A percentile compares a stretch with the other conserved stretches of the same genome.
These are phyloP conservation scores for Tausonia pullulans DNA, from an alignment of 1,284 basidiomycete species.

Conservation along the genomic window DNA sequence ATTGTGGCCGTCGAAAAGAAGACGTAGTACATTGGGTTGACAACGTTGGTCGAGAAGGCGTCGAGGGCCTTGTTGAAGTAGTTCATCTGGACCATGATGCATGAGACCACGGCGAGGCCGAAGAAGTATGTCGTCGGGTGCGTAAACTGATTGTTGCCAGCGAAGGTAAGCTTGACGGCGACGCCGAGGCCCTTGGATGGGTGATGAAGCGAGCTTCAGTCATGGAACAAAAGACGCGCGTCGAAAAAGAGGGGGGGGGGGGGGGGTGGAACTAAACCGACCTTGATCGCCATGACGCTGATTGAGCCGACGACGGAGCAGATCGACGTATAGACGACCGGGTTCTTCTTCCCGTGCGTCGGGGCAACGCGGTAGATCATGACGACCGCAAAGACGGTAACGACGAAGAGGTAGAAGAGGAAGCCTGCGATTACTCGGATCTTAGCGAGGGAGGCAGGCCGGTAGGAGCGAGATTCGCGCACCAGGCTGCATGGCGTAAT, in stretches of 20 bases:
- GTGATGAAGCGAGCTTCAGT: slow-evolving; percentile 1
- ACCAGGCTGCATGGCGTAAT: slow-evolving; percentile 85
- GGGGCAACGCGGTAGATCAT: slow-evolving; percentile 84
- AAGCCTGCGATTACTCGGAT: slow-evolving; percentile 47
- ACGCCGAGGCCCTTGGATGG: slow-evolving; percentile 66
- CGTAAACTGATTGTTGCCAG: slow-evolving; percentile 90
- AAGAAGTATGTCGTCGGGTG: slow-evolving; percentile 94
- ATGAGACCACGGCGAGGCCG: slow-evolving; percentile 66
- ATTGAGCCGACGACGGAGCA: slow-evolving; percentile 81
- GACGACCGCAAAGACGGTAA: slow-evolving; percentile 65
- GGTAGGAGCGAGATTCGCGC: slow-evolving; percentile 23
- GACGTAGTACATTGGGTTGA: slow-evolving; percentile 98
- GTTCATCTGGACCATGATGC: slow-evolving; percentile 80
- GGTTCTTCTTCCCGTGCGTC: slow-evolving; percentile 75
- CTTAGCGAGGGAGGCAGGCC: not conserved
- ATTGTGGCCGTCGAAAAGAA: slow-evolving; percentile 96
- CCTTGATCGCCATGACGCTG: slow-evolving; percentile 84
- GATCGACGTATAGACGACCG: slow-evolving; percentile 85
- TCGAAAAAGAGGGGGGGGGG: not conserved
- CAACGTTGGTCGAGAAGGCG: slow-evolving; percentile 93
- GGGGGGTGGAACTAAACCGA: not conserved
- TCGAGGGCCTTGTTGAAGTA: slow-evolving; percentile 99
- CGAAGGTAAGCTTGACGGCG: slow-evolving; percentile 86
- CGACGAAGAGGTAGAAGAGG: slow-evolving; percentile 75
- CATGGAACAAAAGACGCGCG: not conserved